Evolutionary conservation across 345 rosid species (phyloP).

Genomic region (Excoecaria agallocha): DNA sequence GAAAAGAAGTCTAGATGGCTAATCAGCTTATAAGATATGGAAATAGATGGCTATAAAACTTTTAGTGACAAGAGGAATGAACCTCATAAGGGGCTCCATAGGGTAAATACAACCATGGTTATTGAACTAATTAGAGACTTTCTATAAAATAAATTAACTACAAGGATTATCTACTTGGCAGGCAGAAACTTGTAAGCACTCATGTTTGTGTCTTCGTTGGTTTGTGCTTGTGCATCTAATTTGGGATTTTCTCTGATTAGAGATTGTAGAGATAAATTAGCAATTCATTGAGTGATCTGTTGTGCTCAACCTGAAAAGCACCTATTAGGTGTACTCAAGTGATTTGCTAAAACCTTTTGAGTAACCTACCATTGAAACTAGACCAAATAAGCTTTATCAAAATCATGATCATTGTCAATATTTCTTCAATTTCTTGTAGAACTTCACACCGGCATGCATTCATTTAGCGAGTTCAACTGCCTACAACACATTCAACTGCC

Average conservation of each 20-base stretch:
- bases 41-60: conserved; percentile 50
- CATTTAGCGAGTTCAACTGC: conserved; percentile 54
- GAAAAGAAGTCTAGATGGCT: conserved; percentile 66
- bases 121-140: conserved; percentile 73
- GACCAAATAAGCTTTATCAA: neutral
- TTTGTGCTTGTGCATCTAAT: conserved; percentile 7
- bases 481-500: conserved; percentile 58
- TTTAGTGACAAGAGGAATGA: conserved; percentile 53
- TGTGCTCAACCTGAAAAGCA: neutral
- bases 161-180: conserved; percentile 77
- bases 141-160: conserved; percentile 62
- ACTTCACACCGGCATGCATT: conserved; percentile 73
- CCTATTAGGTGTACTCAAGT: neutral
- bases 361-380: neutral
- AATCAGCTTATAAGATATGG: conserved; percentile 48
- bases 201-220: neutral
- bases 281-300: neutral
- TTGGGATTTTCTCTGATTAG: neutral
- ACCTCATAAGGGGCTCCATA: conserved; percentile 46
- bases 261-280: neutral
- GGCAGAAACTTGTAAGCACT: conserved; percentile 68
- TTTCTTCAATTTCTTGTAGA: conserved; percentile 33
- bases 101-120: conserved; percentile 68
- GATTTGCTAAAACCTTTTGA: conserved; percentile 6
- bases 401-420: neutral